Evolutionary conservation across 176 grass and related monocot genomes (phyloP).

Genomic region (Rhynchospora tenuis): DNA sequence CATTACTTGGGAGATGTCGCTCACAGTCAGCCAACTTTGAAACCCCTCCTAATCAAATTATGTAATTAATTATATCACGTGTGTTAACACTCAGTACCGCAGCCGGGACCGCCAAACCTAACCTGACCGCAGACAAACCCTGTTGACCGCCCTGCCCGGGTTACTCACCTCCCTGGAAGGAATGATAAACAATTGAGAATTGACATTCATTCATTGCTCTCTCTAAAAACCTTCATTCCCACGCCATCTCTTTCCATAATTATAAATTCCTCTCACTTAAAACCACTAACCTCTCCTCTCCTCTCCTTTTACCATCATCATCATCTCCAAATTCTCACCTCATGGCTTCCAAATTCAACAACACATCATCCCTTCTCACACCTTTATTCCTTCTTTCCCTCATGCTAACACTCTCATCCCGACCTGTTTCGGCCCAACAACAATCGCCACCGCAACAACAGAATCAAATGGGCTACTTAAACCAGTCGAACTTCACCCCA

Average conservation of each 20-base stretch:
- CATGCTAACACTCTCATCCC: conserved; percentile 8
- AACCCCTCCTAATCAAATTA: not conserved
- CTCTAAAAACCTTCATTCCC: not conserved
- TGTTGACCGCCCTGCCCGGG: not conserved
- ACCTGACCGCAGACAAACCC: not conserved
- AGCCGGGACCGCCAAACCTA: not conserved
- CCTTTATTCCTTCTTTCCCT: not conserved
- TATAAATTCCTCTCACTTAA: not conserved
- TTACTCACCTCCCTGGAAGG: not conserved
- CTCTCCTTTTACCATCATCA: not conserved
- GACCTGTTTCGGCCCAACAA: conserved; percentile 13
- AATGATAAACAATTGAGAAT: not conserved
- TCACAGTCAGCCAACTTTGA: not conserved
- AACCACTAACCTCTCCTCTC: not conserved
- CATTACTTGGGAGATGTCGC: no score
- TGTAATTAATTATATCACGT: not conserved
- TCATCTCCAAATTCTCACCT: not conserved
- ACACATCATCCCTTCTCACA: not conserved
- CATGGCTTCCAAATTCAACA: not conserved
- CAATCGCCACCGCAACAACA: not conserved
- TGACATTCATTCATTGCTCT: not conserved
- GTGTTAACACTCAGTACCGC: not conserved
- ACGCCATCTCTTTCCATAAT: not conserved
- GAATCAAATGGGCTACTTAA: not conserved
- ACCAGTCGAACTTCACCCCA: conserved; percentile 35